These are phyloP conservation scores for Rhizophora mangle DNA, from an alignment of 345 rosid genomes.

Conservation along the genomic window DNA sequence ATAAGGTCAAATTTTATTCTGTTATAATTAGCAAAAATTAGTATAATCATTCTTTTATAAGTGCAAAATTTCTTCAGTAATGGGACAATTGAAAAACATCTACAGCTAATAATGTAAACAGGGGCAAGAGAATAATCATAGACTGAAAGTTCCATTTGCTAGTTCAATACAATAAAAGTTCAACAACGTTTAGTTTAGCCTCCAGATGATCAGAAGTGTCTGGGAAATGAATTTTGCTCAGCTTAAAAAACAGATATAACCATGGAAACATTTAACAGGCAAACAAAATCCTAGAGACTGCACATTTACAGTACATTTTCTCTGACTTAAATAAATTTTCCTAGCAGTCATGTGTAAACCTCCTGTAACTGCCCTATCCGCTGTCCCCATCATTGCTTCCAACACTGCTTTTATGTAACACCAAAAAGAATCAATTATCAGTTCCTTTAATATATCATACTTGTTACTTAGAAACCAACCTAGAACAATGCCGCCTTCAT, in stretches of 20 bases:
- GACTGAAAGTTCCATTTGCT: background rate
- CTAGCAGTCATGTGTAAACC: background rate
- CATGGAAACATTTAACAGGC: background rate
- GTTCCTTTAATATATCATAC: too few species aligned
- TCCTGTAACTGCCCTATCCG: background rate
- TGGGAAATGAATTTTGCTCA: too few species aligned
- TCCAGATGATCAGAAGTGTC: too few species aligned
- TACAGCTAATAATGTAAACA: background rate
- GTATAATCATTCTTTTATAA: background rate
- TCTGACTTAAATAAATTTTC: background rate
- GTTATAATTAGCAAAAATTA: background rate
- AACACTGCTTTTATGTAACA: background rate
- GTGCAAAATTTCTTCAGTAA: background rate
- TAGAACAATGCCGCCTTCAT: too few species aligned
- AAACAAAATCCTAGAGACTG: background rate
- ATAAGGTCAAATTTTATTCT: background rate
- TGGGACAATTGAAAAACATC: background rate
- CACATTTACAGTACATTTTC: background rate
- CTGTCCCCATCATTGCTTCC: background rate
- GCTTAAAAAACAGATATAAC: background rate
- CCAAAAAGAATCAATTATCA: too few species aligned
- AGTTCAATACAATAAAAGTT: too few species aligned
- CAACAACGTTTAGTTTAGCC: too few species aligned
- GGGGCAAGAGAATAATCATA: background rate
- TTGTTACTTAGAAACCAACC: too few species aligned